phyloP scores from a whole-genome alignment of 176 grass and related monocot genomes.

The Carex pumila region DNA sequence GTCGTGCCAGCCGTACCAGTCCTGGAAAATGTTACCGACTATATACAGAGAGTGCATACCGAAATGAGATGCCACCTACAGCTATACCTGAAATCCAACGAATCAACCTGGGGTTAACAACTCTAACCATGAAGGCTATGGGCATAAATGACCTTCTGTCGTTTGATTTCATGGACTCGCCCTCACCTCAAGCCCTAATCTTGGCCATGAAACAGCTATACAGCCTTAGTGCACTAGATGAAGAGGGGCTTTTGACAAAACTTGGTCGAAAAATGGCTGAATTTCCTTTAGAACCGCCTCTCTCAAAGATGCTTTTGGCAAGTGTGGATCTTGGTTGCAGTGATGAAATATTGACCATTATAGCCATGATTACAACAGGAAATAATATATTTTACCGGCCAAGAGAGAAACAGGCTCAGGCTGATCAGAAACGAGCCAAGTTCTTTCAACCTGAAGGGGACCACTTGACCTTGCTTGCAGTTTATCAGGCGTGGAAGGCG shows the following conservation, averaged over 20 bases:
- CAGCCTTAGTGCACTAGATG: slow-evolving; percentile 80
- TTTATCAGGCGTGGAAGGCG: slow-evolving; percentile 95
- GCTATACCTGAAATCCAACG: slow-evolving; percentile 93
- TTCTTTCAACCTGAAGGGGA: slow-evolving; percentile 94
- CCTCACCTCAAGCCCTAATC: slow-evolving; percentile 86
- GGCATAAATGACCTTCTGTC: slow-evolving; percentile 92
- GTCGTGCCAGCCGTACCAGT: slow-evolving; percentile 86
- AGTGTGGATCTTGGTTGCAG: slow-evolving; percentile 93
- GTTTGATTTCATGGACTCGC: slow-evolving; percentile 94
- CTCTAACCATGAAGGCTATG: slow-evolving; percentile 95
- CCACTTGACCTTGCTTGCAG: slow-evolving; percentile 84
- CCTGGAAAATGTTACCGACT: slow-evolving; percentile 87
- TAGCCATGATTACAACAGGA: slow-evolving; percentile 93
- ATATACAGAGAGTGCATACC: slow-evolving; percentile 92
- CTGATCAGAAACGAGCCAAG: slow-evolving; percentile 89
- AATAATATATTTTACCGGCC: slow-evolving; percentile 89
- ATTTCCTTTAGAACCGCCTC: slow-evolving; percentile 80
- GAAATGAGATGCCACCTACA: slow-evolving; percentile 88
- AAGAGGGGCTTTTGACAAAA: slow-evolving; percentile 87
- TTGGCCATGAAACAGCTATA: slow-evolving; percentile 90
- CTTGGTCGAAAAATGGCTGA: slow-evolving; percentile 95
- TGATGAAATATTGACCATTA: slow-evolving; percentile 90
- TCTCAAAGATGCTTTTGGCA: slow-evolving; percentile 90
- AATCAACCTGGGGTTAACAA: slow-evolving; percentile 64
- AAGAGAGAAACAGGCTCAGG: slow-evolving; percentile 85